Conservation (phyloP, 2,329 filamentous ascomycete genomes). For the Aphanoascus verrucosus region DNA sequence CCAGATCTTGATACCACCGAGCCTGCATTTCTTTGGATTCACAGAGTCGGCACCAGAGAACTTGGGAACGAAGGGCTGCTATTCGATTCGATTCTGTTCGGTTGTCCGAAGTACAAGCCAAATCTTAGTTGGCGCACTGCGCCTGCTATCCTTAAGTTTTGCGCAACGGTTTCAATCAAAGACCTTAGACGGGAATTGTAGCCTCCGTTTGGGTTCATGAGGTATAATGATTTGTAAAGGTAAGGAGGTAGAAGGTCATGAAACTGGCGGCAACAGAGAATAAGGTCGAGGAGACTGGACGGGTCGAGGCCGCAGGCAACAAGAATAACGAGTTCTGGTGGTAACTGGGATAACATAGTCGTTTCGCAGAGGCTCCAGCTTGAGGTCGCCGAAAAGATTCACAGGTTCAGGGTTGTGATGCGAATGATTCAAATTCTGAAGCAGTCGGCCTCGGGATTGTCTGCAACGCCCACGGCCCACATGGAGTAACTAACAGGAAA, state of each 20-base stretch:
- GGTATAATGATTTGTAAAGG: background rate
- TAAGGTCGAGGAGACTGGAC: background rate
- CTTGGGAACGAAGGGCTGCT: background rate
- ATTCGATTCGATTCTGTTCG: too few relatives aligned
- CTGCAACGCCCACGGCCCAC: too few relatives aligned
- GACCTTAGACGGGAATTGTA: too few relatives aligned
- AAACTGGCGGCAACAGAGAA: background rate
- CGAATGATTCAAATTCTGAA: too few relatives aligned
- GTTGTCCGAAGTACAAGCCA: background rate
- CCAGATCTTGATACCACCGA: background rate
- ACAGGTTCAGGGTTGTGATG: too few relatives aligned
- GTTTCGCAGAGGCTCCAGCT: too few relatives aligned
- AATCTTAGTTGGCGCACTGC: background rate
- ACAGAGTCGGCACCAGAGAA: background rate
- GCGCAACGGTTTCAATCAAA: too few relatives aligned
- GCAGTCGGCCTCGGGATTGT: too few relatives aligned
- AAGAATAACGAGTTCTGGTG: background rate
- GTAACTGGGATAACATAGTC: background rate
- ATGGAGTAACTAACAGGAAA: too few relatives aligned
- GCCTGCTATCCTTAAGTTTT: background rate
- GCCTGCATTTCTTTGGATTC: background rate
- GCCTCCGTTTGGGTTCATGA: too few relatives aligned
- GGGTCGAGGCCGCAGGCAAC: background rate
- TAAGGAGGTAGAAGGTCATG: background rate
- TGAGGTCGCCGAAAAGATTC: too few relatives aligned